Percentiles rank a stretch among this genome's conserved stretches.
Conservation (phyloP, 2,329 filamentous ascomycete species). For the Phyllosticta citriasiana region DNA sequence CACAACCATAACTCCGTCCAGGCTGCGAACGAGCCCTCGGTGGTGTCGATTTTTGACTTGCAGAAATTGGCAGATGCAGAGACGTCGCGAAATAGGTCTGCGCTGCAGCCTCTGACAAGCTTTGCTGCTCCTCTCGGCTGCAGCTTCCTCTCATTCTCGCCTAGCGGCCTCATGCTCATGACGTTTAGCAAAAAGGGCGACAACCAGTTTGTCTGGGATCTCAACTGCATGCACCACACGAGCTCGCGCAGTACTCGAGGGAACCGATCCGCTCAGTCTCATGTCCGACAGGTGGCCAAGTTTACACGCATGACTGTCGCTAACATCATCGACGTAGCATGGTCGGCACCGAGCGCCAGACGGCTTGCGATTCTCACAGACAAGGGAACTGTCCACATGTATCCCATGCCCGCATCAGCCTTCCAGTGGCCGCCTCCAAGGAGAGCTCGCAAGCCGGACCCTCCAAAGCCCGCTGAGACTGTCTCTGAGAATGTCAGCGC, state of each 20-base stretch:
- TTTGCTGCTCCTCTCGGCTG: constrained; percentile 65
- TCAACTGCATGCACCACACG: constrained; percentile 47
- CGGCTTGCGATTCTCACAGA: constrained; percentile 84
- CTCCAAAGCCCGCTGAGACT: constrained; percentile 15
- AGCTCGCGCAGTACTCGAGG: constrained; percentile 27
- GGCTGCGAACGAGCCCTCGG: constrained; percentile 53
- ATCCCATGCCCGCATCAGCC: constrained; percentile 72
- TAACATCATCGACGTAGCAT: constrained; percentile 80
- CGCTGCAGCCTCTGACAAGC: constrained; percentile 54
- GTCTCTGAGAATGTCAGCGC: background rate
- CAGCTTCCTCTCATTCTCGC: constrained; percentile 71
- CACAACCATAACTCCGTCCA: constrained; percentile 43
- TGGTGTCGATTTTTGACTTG: constrained; percentile 67
- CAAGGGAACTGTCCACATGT: constrained; percentile 87
- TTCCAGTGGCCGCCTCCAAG: constrained; percentile 77
- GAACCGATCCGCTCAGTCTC: constrained; percentile 17
- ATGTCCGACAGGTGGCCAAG: constrained; percentile 73
- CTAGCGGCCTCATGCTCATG: constrained; percentile 62
- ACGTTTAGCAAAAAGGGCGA: constrained; percentile 79
- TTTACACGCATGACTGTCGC: constrained; percentile 89
- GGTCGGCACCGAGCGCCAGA: constrained; percentile 73
- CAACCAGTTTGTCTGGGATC: constrained; percentile 70
- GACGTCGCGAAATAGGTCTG: constrained; percentile 40
- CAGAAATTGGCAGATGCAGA: constrained; percentile 44
- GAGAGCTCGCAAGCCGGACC: constrained; percentile 24